These are phyloP conservation scores for Phaeosphaeria sp. DNA, from an alignment of 2,329 filamentous ascomycete species.

Conservation along the genomic window DNA sequence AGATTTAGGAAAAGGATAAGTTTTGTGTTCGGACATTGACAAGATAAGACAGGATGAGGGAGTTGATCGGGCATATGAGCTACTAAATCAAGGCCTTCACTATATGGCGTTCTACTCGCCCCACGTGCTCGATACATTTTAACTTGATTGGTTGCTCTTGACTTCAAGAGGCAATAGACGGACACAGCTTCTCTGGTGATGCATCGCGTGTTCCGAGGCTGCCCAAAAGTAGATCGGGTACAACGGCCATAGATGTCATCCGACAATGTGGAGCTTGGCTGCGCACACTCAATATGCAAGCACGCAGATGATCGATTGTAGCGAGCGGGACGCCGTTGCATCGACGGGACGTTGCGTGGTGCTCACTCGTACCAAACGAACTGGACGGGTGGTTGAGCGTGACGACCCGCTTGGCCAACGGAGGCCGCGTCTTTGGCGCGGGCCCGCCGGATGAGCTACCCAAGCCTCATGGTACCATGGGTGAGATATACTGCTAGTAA, in stretches of 20 bases:
- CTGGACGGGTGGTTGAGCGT: neutral
- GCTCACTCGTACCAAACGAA: neutral
- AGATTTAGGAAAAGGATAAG: neutral
- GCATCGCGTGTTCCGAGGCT: neutral
- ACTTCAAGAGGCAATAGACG: neutral
- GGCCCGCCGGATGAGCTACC: neutral
- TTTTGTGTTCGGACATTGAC: too few species aligned
- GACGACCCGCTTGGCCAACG: neutral
- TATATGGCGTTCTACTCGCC: neutral
- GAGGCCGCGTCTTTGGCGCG: neutral
- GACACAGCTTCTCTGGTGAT: neutral
- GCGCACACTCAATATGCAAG: too few species aligned
- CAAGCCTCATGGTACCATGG: neutral
- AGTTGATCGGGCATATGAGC: too few species aligned
- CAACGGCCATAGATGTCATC: neutral
- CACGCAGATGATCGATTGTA: too few species aligned
- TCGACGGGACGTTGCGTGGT: conserved; percentile 4
- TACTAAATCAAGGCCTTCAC: neutral
- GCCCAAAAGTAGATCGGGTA: neutral
- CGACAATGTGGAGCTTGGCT: too few species aligned
- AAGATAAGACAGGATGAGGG: too few species aligned
- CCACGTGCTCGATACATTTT: neutral
- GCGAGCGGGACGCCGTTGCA: neutral
- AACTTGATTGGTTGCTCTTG: neutral
- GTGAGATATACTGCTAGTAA: neutral